Conservation (phyloP, 2,329 filamentous ascomycete species). For the Zarea fungicola region DNA sequence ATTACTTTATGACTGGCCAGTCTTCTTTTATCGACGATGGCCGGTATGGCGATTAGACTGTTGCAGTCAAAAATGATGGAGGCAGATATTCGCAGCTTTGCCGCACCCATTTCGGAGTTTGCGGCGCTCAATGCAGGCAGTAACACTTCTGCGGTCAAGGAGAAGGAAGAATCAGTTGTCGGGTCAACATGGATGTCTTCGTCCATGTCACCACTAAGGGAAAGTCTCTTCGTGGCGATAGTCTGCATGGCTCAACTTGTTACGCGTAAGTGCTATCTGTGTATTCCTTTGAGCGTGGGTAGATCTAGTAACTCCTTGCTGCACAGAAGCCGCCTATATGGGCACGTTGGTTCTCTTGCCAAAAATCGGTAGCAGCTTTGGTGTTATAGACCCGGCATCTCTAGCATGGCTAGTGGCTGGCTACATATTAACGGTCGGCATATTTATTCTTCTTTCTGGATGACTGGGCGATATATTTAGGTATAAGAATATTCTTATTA, state of each 20-base stretch:
- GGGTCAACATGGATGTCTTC: slow-evolving; percentile 18
- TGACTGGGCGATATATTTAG: slow-evolving; percentile 55
- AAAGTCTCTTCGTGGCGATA: slow-evolving; percentile 34
- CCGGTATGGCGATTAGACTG: slow-evolving; percentile 1
- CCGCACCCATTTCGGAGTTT: neutral
- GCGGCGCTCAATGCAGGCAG: neutral
- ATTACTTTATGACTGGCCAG: neutral
- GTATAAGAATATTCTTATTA: slow-evolving; percentile 48
- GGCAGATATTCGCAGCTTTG: neutral
- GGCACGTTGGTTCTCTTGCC: slow-evolving; percentile 40
- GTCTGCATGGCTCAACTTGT: slow-evolving; percentile 43
- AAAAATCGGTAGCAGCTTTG: slow-evolving; percentile 43
- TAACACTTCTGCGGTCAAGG: neutral
- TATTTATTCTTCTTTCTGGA: slow-evolving; percentile 53
- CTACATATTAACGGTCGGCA: slow-evolving; percentile 50
- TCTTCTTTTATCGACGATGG: neutral
- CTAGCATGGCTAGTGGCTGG: slow-evolving; percentile 54
- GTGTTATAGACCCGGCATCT: slow-evolving; percentile 34
- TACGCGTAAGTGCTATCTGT: slow-evolving; percentile 22
- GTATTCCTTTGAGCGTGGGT: slow-evolving; percentile 10
- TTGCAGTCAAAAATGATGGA: neutral
- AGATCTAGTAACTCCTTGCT: neutral
- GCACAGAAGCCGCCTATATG: slow-evolving; percentile 30
- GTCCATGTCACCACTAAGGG: slow-evolving; percentile 22
- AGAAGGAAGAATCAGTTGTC: slow-evolving; percentile 1